A percentile compares a stretch with the other conserved stretches of the same genome.
Evolutionary conservation across 345 rosid genomes (phyloP).

Genomic region (Salix koriyanagi): DNA sequence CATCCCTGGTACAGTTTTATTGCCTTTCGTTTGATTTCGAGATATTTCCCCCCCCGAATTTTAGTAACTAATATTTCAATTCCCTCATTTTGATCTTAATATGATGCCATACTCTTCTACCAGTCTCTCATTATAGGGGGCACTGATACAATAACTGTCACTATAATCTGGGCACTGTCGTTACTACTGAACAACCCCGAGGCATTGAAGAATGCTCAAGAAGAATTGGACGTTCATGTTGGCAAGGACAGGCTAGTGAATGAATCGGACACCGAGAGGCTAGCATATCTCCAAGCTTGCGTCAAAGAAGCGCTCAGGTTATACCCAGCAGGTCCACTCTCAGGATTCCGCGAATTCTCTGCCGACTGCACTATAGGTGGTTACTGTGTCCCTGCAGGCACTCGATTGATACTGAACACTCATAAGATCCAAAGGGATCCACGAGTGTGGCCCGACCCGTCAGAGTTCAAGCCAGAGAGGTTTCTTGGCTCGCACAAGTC

Average conservation of each 20-base stretch:
- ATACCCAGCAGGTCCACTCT: too few relatives aligned
- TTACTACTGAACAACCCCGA: not conserved
- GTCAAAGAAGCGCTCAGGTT: not conserved
- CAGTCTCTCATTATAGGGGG: not conserved
- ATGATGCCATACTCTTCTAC: not conserved
- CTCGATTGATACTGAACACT: too few relatives aligned
- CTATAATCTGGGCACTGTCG: not conserved
- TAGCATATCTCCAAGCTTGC: not conserved
- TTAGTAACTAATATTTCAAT: too few relatives aligned
- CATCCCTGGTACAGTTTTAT: conserved; percentile 6
- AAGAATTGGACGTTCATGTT: not conserved
- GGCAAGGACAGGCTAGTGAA: not conserved
- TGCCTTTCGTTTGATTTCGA: not conserved
- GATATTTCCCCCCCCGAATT: too few relatives aligned
- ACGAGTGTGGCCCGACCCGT: too few relatives aligned
- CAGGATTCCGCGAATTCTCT: too few relatives aligned
- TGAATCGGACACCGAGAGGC: not conserved
- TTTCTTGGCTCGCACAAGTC: too few relatives aligned
- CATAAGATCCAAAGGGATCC: too few relatives aligned
- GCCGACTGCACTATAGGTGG: too few relatives aligned
- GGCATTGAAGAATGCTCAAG: not conserved
- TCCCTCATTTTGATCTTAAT: not conserved
- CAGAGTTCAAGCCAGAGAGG: too few relatives aligned
- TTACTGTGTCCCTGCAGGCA: too few relatives aligned
- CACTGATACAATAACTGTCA: not conserved